phyloP scores from a whole-genome alignment of 2,329 filamentous ascomycete species.

The Onygena corvina region DNA sequence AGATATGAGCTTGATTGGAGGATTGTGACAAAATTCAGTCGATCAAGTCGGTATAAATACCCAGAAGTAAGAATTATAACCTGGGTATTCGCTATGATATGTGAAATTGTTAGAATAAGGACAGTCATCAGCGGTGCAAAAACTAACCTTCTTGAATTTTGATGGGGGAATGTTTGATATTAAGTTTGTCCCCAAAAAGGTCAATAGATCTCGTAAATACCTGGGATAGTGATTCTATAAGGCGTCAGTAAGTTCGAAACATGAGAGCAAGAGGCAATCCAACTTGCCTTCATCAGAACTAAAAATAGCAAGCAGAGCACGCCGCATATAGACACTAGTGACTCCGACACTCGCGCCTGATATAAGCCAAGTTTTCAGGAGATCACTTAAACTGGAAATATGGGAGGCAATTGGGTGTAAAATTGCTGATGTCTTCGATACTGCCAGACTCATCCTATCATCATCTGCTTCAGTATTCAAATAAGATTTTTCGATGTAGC shows the following conservation, averaged over 20 bases:
- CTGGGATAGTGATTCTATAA: conserved; percentile 27
- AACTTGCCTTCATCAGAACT: conserved; percentile 39
- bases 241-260: background rate
- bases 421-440: conserved; percentile 50
- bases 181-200: conserved; percentile 74
- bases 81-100: conserved; percentile 59
- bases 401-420: conserved; percentile 40
- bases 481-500: conserved; percentile 9
- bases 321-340: conserved; percentile 51
- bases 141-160: conserved; percentile 69
- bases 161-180: conserved; percentile 73
- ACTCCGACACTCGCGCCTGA: conserved; percentile 54
- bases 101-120: conserved; percentile 16
- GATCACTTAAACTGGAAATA: conserved; percentile 39
- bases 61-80: conserved; percentile 65
- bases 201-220: conserved; percentile 56
- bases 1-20: conserved; percentile 63
- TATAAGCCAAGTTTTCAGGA: conserved; percentile 54
- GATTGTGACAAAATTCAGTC: conserved; percentile 55
- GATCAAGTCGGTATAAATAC: conserved; percentile 55
- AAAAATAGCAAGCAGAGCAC: conserved; percentile 51
- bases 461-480: conserved; percentile 4
- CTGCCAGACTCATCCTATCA: conserved; percentile 16
- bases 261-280: background rate
- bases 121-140: background rate